Conservation (phyloP, 257 asterid genomes). For the Plectranthus barbatus region DNA sequence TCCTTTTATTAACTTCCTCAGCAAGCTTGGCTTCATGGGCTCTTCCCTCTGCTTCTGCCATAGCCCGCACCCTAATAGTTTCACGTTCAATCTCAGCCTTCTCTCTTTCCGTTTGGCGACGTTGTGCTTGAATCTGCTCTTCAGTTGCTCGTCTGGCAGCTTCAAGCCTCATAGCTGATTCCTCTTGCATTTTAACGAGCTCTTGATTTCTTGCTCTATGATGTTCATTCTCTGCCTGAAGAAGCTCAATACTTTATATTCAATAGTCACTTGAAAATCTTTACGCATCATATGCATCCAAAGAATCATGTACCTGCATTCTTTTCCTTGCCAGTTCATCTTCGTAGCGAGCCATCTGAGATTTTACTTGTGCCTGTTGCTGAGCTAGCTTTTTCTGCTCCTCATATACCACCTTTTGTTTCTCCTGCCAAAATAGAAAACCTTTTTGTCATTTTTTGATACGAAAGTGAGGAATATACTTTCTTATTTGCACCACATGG, state of each 20-base stretch:
- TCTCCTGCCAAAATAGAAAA: constrained; percentile 58
- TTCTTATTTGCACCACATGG: background rate
- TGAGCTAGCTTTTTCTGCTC: constrained; percentile 92
- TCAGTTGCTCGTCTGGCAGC: constrained; percentile 93
- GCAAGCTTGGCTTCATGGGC: constrained; percentile 97
- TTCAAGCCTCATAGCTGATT: constrained; percentile 89
- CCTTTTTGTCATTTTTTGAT: constrained; percentile 5
- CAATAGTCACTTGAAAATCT: background rate
- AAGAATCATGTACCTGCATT: constrained; percentile 63
- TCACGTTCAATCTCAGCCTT: constrained; percentile 91
- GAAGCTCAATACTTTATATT: constrained; percentile 14
- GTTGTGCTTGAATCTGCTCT: constrained; percentile 95
- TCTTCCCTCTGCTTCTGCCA: constrained; percentile 97
- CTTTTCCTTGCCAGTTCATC: constrained; percentile 96
- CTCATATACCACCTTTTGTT: constrained; percentile 73
- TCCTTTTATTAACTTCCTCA: constrained; percentile 81
- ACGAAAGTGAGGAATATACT: background rate
- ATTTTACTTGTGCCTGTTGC: constrained; percentile 83
- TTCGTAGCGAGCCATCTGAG: constrained; percentile 85
- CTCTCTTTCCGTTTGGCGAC: constrained; percentile 82
- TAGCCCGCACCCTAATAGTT: constrained; percentile 61
- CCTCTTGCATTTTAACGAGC: constrained; percentile 96
- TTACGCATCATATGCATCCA: constrained; percentile 3
- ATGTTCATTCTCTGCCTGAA: constrained; percentile 91
- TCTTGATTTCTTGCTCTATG: constrained; percentile 91